These are phyloP conservation scores for Solanum commersonii DNA, from an alignment of 257 asterid species.

Conservation along the genomic window DNA sequence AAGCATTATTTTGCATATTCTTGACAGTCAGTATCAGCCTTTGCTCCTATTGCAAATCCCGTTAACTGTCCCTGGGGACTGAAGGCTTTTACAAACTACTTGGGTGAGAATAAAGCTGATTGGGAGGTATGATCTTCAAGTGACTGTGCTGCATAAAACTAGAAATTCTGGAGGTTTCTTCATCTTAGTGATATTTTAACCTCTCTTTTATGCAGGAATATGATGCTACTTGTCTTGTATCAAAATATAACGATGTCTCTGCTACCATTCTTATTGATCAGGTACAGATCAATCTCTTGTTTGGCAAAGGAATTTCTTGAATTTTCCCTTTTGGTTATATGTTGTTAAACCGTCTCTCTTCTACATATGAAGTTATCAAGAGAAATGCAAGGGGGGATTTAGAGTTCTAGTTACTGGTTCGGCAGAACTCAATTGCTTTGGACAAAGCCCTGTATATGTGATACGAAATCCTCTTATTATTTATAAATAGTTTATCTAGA, in stretches of 20 bases:
- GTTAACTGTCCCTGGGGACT: constrained; percentile 92
- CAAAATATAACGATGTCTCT: constrained; percentile 46
- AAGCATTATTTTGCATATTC: not conserved
- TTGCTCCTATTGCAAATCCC: constrained; percentile 82
- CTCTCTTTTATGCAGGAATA: constrained; percentile 53
- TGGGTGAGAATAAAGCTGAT: constrained; percentile 67
- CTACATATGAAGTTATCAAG: not conserved
- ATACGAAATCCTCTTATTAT: not conserved
- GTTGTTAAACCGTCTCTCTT: not conserved
- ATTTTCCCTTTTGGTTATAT: not conserved
- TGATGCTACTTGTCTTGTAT: constrained; percentile 75
- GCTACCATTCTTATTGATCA: constrained; percentile 93
- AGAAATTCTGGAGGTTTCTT: not conserved
- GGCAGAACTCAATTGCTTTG: not conserved
- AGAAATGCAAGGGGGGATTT: not conserved
- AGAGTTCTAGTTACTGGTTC: not conserved
- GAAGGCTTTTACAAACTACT: constrained; percentile 87
- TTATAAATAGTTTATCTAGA: not conserved
- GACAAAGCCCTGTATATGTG: not conserved
- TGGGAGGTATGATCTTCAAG: constrained; percentile 75
- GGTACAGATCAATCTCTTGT: constrained; percentile 26
- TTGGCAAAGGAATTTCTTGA: not conserved
- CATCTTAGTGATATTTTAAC: not conserved
- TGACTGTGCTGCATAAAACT: not conserved
- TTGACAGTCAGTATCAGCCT: constrained; percentile 84